A percentile compares a stretch with the other conserved stretches of the same genome.
Evolutionary conservation across 2,329 filamentous ascomycete species (phyloP).

Genomic region (Colletotrichum nymphaeae): DNA sequence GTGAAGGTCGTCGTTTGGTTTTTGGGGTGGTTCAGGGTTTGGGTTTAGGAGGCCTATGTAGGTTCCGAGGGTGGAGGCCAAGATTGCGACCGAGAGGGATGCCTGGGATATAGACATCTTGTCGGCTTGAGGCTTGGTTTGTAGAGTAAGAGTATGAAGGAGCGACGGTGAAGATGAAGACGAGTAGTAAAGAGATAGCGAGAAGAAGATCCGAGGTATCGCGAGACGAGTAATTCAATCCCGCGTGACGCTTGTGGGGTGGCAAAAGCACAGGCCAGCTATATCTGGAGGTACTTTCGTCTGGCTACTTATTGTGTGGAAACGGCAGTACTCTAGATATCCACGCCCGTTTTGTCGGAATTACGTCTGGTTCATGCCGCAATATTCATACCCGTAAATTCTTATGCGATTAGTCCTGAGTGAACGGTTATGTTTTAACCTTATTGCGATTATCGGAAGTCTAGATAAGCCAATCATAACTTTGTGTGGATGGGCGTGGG

Average conservation of each 20-base stretch:
- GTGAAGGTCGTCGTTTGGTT: slow-evolving; percentile 37
- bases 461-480: background rate
- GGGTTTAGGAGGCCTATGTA: slow-evolving; percentile 46
- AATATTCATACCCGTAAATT: background rate
- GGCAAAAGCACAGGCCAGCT: background rate
- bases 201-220: background rate
- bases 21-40: slow-evolving; percentile 39
- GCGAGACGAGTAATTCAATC: background rate
- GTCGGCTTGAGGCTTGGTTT: background rate
- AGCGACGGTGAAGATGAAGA: background rate
- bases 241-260: background rate
- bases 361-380: background rate
- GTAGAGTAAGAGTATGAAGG: too few relatives aligned
- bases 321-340: background rate
- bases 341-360: background rate
- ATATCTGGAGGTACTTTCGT: background rate
- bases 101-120: background rate
- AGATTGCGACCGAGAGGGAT: slow-evolving; percentile 28
- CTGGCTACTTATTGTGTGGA: accelerated
- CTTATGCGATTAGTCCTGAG: too few relatives aligned
- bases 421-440: background rate
- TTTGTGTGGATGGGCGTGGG: too few relatives aligned
- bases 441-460: too few relatives aligned
- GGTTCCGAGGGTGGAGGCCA: slow-evolving; percentile 44
- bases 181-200: too few relatives aligned